phyloP scores from a whole-genome alignment of 768 basidiomycete species.

The Paxillus involutus region DNA sequence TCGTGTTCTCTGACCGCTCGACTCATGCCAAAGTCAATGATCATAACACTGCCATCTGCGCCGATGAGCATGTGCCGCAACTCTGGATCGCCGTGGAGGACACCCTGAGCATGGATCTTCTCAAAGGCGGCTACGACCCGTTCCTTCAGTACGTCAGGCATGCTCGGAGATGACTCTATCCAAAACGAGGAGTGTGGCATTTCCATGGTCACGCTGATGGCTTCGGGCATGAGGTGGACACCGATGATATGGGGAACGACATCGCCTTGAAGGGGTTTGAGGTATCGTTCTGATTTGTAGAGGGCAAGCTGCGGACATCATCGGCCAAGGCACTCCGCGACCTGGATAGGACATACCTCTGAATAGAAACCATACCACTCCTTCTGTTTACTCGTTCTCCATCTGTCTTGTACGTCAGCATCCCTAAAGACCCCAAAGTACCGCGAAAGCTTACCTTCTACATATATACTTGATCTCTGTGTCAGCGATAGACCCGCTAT shows the following conservation, averaged over 20 bases:
- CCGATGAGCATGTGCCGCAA: constrained; percentile 55
- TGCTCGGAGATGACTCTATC: constrained; percentile 57
- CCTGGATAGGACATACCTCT: constrained; percentile 30
- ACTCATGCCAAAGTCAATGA: constrained; percentile 55
- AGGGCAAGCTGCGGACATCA: constrained; percentile 45
- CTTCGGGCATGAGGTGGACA: constrained; percentile 39
- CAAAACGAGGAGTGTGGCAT: constrained; percentile 59
- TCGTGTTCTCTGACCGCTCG: constrained; percentile 29
- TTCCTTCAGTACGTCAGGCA: constrained; percentile 56
- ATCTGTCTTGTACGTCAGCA: constrained; percentile 23
- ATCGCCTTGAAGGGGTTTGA: constrained; percentile 51
- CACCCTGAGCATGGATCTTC: constrained; percentile 45
- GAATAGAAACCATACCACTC: constrained; percentile 41
- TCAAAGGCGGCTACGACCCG: constrained; percentile 50
- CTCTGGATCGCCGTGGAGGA: constrained; percentile 48
- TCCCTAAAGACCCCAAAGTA: background rate
- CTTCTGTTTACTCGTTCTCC: constrained; percentile 30
- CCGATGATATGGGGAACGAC: constrained; percentile 55
- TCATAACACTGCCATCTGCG: constrained; percentile 49
- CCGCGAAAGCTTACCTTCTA: constrained; percentile 30
- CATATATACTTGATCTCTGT: constrained; percentile 35
- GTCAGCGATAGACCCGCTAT: constrained; percentile 29
- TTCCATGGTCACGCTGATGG: constrained; percentile 47
- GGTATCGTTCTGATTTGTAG: constrained; percentile 45
- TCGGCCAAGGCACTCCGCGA: constrained; percentile 7